phyloP scores from a whole-genome alignment of 2,329 filamentous ascomycete species.

The Lithohypha guttulata region DNA sequence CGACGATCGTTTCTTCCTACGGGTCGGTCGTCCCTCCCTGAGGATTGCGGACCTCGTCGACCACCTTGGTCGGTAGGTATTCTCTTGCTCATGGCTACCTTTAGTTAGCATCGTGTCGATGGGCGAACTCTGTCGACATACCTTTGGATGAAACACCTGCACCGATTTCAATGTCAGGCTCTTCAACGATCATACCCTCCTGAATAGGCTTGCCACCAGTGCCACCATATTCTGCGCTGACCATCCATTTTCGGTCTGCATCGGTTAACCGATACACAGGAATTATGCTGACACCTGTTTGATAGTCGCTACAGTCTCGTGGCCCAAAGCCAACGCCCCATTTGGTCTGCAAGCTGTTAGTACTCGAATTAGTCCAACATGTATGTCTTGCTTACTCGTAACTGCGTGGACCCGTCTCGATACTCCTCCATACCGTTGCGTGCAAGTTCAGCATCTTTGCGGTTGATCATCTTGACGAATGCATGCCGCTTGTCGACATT shows the following conservation, averaged over 20 bases:
- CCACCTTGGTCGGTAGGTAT: constrained; percentile 42
- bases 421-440: constrained; percentile 80
- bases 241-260: constrained; percentile 93
- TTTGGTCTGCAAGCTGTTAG: constrained; percentile 54
- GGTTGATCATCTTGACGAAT: constrained; percentile 96
- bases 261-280: constrained; percentile 88
- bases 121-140: constrained; percentile 22
- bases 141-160: constrained; percentile 93
- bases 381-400: constrained; percentile 48
- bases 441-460: constrained; percentile 70
- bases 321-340: constrained; percentile 98
- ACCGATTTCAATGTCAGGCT: constrained; percentile 97
- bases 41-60: constrained; percentile 39
- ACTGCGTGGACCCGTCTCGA: constrained; percentile 59
- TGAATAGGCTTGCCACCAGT: constrained; percentile 76
- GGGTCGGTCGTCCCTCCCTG: constrained; percentile 26
- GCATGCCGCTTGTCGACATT: constrained; percentile 97
- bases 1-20: constrained; percentile 25
- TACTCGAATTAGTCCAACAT: constrained; percentile 1
- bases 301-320: constrained; percentile 92
- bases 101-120: constrained; percentile 14
- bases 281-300: constrained; percentile 82
- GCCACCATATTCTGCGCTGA: constrained; percentile 85
- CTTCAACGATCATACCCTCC: constrained; percentile 78
- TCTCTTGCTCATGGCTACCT: constrained; percentile 39